Evolutionary conservation across 495 filamentous ascomycete genomes (phyloP).

Genomic region (Apiosordaria backusii): DNA sequence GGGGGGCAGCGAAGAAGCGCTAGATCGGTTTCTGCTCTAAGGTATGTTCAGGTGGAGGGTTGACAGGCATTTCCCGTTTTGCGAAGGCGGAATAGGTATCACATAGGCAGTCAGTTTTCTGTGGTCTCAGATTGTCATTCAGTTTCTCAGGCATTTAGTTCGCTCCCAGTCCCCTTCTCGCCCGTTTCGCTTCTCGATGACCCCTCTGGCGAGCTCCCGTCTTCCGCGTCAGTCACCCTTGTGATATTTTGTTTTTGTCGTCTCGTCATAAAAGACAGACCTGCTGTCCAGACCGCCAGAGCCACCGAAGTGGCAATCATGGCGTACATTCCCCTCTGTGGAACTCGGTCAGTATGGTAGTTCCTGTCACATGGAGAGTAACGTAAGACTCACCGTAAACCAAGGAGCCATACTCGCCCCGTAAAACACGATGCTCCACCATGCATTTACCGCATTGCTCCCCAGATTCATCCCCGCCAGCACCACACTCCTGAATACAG

Average conservation of each 20-base stretch:
- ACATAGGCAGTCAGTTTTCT: too few relatives aligned
- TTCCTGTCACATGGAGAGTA: background rate
- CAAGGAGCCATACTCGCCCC: conserved; percentile 54
- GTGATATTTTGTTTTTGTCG: conserved; percentile 7
- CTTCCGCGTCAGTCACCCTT: too few relatives aligned
- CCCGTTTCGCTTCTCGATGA: background rate
- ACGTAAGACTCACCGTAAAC: conserved; percentile 45
- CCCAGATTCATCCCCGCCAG: conserved; percentile 59
- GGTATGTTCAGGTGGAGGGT: background rate
- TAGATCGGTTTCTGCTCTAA: background rate
- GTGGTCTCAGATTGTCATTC: background rate
- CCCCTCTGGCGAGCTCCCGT: background rate
- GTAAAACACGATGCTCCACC: conserved; percentile 66
- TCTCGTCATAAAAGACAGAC: conserved; percentile 38
- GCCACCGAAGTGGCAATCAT: conserved; percentile 55
- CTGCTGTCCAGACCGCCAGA: conserved; percentile 49
- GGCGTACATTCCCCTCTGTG: conserved; percentile 54
- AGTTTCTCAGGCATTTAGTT: background rate
- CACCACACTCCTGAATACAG: conserved; percentile 45
- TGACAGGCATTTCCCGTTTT: too few relatives aligned
- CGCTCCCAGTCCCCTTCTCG: background rate
- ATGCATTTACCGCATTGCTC: conserved; percentile 56
- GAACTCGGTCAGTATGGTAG: conserved; percentile 20
- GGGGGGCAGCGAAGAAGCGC: conserved; percentile 2
- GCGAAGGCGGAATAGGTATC: too few relatives aligned